phyloP scores from a whole-genome alignment of 2,329 filamentous ascomycete species.

The Rutstroemia sp. region DNA sequence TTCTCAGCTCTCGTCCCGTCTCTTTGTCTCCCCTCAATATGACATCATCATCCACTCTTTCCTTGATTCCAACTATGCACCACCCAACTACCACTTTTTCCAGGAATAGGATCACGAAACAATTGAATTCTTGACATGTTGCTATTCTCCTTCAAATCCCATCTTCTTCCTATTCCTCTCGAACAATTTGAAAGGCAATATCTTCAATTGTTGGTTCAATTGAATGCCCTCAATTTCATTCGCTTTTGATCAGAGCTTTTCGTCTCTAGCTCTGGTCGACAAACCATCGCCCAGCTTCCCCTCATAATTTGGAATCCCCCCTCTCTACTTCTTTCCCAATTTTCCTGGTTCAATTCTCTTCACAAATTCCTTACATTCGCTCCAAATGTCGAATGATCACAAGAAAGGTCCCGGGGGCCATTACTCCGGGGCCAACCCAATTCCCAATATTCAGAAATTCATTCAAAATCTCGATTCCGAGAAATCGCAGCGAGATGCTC shows the following conservation, averaged over 20 bases:
- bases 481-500: slow-evolving; percentile 67
- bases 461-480: slow-evolving; percentile 70
- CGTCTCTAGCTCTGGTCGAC: too few species aligned
- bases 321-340: background rate
- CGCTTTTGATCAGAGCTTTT: too few species aligned
- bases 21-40: background rate
- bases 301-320: background rate
- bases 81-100: background rate
- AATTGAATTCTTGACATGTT: background rate
- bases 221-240: too few species aligned
- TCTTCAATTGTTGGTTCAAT: too few species aligned
- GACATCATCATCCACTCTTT: background rate
- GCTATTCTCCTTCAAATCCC: too few species aligned
- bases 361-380: too few species aligned
- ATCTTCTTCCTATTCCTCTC: too few species aligned
- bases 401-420: slow-evolving; percentile 12
- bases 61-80: background rate
- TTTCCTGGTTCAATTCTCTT: background rate
- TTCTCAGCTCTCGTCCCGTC: too few species aligned
- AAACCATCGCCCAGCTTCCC: too few species aligned
- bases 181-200: too few species aligned
- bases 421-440: slow-evolving; percentile 20
- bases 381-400: slow-evolving; percentile 7
- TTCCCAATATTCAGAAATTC: slow-evolving; percentile 20
- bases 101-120: background rate